These are phyloP conservation scores for Hibiscus tridactylites DNA, from an alignment of 345 rosid species.

Conservation along the genomic window DNA sequence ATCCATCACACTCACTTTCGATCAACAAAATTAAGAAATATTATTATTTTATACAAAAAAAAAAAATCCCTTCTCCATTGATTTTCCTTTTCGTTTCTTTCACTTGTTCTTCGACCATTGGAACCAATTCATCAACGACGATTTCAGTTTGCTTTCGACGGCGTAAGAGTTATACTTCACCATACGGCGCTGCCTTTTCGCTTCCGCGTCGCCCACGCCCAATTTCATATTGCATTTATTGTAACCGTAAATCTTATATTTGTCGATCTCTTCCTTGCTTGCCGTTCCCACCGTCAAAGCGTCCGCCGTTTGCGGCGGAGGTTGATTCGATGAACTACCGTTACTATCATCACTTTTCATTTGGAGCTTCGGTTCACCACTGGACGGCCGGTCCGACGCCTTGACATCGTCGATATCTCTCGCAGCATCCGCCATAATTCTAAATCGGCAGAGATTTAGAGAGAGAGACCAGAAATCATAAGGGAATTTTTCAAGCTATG, in stretches of 20 bases:
- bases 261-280: not conserved
- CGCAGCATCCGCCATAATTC: not conserved
- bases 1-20: not conserved
- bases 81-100: not conserved
- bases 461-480: not conserved
- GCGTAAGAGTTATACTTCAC: slow-evolving; percentile 31
- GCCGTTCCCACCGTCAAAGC: not conserved
- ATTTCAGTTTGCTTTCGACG: slow-evolving; percentile 17
- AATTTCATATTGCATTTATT: not conserved
- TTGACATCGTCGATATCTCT: not conserved
- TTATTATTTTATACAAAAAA: not conserved
- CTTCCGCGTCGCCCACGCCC: slow-evolving; percentile 18
- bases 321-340: not conserved
- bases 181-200: slow-evolving; percentile 35
- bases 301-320: not conserved
- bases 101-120: slow-evolving; percentile 44
- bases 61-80: not conserved
- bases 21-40: not conserved
- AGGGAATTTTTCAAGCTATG: not conserved
- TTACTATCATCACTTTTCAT: not conserved
- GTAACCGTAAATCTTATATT: not conserved
- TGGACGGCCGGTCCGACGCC: not conserved
- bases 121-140: slow-evolving; percentile 17
- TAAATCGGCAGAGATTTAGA: not conserved
- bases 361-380: not conserved